These are phyloP conservation scores for Paracamarosporium sp. DNA, from an alignment of 2,329 filamentous ascomycete species.

Conservation along the genomic window DNA sequence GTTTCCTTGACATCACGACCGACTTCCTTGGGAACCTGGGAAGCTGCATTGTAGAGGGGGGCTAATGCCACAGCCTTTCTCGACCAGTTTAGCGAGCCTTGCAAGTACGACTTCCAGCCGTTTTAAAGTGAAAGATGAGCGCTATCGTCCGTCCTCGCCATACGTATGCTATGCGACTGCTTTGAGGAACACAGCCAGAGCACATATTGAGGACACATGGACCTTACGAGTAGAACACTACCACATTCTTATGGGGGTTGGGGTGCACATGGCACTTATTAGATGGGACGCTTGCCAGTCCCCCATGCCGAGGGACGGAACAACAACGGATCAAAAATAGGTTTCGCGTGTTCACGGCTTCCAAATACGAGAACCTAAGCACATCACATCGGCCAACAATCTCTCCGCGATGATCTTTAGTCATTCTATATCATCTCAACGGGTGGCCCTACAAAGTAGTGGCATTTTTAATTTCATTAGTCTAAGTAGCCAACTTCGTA, in stretches of 20 bases:
- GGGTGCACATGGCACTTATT: background rate
- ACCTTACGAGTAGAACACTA: background rate
- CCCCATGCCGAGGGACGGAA: background rate
- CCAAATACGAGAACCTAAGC: background rate
- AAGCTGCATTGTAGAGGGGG: background rate
- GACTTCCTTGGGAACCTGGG: background rate
- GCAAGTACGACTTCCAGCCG: too few relatives aligned
- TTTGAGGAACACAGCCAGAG: background rate
- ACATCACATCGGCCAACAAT: background rate
- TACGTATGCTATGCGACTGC: background rate
- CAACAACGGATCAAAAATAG: background rate
- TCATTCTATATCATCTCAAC: background rate
- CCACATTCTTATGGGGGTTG: background rate
- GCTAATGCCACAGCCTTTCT: background rate
- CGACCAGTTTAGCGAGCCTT: background rate
- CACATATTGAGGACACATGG: background rate
- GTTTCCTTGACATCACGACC: conserved; percentile 2
- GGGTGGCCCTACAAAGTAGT: background rate
- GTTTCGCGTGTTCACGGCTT: background rate
- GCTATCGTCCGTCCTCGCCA: too few relatives aligned
- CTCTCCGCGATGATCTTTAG: background rate
- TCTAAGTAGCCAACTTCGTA: background rate
- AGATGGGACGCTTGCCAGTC: background rate
- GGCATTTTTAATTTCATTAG: background rate
- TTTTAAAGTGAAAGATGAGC: too few relatives aligned